These are phyloP conservation scores for Ascochyta rabiei DNA, from an alignment of 2,329 filamentous ascomycete species.

Conservation along the genomic window DNA sequence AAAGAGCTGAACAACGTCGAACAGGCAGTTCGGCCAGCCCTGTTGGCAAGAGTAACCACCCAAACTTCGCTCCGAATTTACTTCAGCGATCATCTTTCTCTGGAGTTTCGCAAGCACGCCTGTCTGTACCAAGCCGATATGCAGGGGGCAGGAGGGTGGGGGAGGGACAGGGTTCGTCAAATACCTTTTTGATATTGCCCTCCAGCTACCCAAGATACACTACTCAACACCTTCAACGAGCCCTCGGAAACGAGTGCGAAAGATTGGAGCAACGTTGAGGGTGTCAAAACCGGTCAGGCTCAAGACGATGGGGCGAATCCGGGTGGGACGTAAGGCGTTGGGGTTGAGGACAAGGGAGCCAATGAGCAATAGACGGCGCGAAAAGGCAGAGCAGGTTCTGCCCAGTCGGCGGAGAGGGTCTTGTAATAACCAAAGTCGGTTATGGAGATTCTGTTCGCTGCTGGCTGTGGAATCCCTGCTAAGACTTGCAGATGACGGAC, in stretches of 20 bases:
- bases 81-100: not conserved
- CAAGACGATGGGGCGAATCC: conserved; percentile 22
- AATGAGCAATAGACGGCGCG: conserved; percentile 37
- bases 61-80: not conserved
- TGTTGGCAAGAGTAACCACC: conserved; percentile 1
- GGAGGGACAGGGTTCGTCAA: conserved; percentile 7
- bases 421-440: conserved; percentile 49
- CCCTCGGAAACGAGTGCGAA: not conserved
- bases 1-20: conserved; percentile 22
- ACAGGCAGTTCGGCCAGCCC: conserved; percentile 6
- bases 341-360: conserved; percentile 31
- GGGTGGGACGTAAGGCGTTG: conserved; percentile 21
- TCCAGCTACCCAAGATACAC: conserved; percentile 2
- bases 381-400: conserved; percentile 33
- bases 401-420: conserved; percentile 46
- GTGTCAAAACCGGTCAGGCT: conserved; percentile 14
- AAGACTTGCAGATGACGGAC: conserved; percentile 47
- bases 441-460: conserved; percentile 41
- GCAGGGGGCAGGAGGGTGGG: conserved; percentile 10
- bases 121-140: not conserved
- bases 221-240: not conserved
- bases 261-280: conserved; percentile 11
- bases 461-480: conserved; percentile 44
- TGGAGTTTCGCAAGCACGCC: conserved; percentile 11
- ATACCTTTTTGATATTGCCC: conserved; percentile 21